A percentile compares a stretch with the other conserved stretches of the same genome.
These are phyloP conservation scores for Suhomyces sp. DNA, from an alignment of 805 yeast species.

Conservation along the genomic window DNA sequence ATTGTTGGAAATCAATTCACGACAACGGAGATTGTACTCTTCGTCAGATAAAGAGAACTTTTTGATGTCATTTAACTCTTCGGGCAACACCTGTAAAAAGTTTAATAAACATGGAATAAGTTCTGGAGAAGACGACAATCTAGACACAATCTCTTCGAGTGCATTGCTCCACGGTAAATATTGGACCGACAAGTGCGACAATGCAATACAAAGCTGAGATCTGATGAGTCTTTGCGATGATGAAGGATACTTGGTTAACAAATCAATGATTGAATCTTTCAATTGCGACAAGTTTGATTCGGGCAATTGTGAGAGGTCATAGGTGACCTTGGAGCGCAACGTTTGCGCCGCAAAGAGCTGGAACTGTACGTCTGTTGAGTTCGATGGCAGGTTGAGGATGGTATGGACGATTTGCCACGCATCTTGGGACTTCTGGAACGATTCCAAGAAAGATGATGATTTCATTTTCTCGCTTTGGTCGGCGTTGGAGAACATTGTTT, in stretches of 20 bases:
- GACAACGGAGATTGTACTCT: conserved; percentile 67
- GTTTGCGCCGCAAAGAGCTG: conserved; percentile 91
- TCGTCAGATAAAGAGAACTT: conserved; percentile 78
- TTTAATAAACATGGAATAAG: conserved; percentile 58
- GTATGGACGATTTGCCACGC: conserved; percentile 78
- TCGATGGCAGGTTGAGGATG: conserved; percentile 41
- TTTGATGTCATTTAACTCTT: conserved; percentile 78
- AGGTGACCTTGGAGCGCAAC: conserved; percentile 76
- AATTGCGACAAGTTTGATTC: conserved; percentile 54
- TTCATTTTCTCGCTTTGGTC: conserved; percentile 46
- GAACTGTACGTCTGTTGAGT: conserved; percentile 48
- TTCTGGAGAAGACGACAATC: conserved; percentile 38
- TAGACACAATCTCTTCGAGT: conserved; percentile 60
- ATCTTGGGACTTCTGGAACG: conserved; percentile 75
- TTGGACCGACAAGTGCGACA: conserved; percentile 82
- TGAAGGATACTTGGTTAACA: conserved; percentile 47
- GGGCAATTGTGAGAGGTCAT: conserved; percentile 80
- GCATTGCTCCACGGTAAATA: conserved; percentile 71
- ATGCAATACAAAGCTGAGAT: conserved; percentile 77
- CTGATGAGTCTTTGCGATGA: conserved; percentile 54
- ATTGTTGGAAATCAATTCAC: conserved; percentile 61
- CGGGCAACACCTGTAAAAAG: conserved; percentile 85
- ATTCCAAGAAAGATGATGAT: conserved; percentile 61
- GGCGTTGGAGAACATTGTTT: conserved; percentile 46
- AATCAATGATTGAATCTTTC: conserved; percentile 62